A percentile compares a stretch with the other conserved stretches of the same genome.
phyloP scores from a whole-genome alignment of 2,329 filamentous ascomycete species.

The Aspergillus ruber region DNA sequence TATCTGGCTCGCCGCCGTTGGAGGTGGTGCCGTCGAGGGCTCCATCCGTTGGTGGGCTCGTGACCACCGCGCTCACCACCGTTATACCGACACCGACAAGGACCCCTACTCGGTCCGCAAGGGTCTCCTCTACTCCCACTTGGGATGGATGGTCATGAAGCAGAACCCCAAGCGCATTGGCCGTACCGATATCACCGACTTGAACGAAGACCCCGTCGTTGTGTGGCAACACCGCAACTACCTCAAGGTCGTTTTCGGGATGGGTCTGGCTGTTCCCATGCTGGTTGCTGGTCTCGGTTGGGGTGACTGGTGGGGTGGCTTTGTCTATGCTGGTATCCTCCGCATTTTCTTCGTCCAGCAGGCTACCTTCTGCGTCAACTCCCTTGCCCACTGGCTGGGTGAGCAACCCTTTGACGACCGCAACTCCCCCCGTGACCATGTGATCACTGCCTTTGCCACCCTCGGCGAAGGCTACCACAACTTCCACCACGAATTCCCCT shows the following conservation, averaged over 20 bases:
- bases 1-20: constrained; percentile 74
- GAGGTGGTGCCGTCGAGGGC: constrained; percentile 76
- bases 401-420: constrained; percentile 90
- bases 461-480: constrained; percentile 90
- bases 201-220: constrained; percentile 79
- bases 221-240: constrained; percentile 86
- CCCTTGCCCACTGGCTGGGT: constrained; percentile 81
- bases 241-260: constrained; percentile 69
- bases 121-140: constrained; percentile 74
- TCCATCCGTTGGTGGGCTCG: constrained; percentile 86
- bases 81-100: constrained; percentile 88
- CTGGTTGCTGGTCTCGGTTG: constrained; percentile 70
- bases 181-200: constrained; percentile 78
- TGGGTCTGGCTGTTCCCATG: constrained; percentile 70
- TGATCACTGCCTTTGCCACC: constrained; percentile 77
- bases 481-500: constrained; percentile 93
- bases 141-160: constrained; percentile 91
- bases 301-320: constrained; percentile 75
- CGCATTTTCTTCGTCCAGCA: constrained; percentile 87
- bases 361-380: constrained; percentile 91
- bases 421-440: constrained; percentile 82
- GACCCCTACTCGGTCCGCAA: constrained; percentile 88
- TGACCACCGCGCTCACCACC: constrained; percentile 80
- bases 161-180: constrained; percentile 86
- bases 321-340: constrained; percentile 78